Evolutionary conservation across 139 green algal genomes (phyloP).

Genomic region (Picochlorum sp.): DNA sequence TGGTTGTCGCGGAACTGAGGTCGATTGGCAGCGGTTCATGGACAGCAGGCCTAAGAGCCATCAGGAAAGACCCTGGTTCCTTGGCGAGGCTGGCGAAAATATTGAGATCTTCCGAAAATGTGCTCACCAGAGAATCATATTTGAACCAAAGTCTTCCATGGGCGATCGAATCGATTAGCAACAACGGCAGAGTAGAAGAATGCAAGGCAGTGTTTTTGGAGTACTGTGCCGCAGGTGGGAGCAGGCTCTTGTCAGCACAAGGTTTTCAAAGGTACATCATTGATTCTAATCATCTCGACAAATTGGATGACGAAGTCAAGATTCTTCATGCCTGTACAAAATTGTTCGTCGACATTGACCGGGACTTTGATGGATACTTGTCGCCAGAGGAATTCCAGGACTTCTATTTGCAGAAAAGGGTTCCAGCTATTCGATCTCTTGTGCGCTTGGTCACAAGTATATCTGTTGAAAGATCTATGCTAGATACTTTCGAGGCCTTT

Average conservation of each 20-base stretch:
- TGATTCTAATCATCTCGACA: not conserved
- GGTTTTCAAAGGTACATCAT: slow-evolving; percentile 1
- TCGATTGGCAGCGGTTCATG: not conserved
- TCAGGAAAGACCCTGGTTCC: not conserved
- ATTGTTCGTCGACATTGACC: slow-evolving; percentile 7
- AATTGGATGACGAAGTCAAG: not conserved
- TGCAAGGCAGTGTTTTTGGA: not conserved
- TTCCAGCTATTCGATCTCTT: not conserved
- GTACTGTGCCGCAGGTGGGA: not conserved
- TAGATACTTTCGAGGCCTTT: slow-evolving; percentile 1
- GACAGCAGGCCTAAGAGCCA: not conserved
- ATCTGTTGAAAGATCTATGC: not conserved
- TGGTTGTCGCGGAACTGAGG: not conserved
- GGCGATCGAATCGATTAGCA: not conserved
- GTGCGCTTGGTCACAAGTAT: not conserved
- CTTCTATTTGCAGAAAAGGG: not conserved
- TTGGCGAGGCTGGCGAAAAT: not conserved
- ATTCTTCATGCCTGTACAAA: not conserved
- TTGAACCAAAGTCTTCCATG: not conserved
- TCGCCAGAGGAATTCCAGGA: slow-evolving; percentile 2
- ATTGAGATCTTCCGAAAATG: not conserved
- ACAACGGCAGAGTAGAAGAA: not conserved
- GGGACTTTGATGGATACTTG: slow-evolving; percentile 6
- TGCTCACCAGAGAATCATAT: not conserved
- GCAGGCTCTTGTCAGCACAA: slow-evolving; percentile 1